These are phyloP conservation scores for Aspergillus viridinutans DNA, from an alignment of 2,329 filamentous ascomycete genomes.

Conservation along the genomic window DNA sequence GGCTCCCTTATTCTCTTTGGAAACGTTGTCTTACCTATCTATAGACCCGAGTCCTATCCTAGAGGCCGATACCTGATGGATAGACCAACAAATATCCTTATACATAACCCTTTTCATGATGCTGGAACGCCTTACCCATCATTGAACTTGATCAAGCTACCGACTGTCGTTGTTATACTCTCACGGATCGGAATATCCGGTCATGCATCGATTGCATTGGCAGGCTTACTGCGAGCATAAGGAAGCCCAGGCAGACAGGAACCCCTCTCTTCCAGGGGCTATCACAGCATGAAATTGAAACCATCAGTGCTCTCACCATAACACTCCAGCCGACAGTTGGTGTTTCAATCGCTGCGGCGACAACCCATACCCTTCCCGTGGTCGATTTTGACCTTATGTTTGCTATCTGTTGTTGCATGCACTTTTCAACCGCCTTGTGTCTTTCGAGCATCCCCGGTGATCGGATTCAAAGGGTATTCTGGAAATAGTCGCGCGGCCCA, in stretches of 20 bases:
- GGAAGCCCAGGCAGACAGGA: background rate
- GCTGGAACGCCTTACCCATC: background rate
- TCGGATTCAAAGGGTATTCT: background rate
- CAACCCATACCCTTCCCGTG: background rate
- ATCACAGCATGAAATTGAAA: background rate
- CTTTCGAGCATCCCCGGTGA: background rate
- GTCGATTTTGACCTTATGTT: background rate
- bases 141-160: background rate
- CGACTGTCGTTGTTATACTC: background rate
- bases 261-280: background rate
- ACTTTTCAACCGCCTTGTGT: background rate
- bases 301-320: background rate
- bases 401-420: background rate
- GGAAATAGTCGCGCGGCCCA: background rate
- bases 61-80: slow-evolving; percentile 3
- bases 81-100: background rate
- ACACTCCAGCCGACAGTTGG: background rate
- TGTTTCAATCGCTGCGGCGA: background rate
- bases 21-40: slow-evolving; percentile 14
- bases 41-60: slow-evolving; percentile 32
- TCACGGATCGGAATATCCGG: background rate
- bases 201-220: background rate
- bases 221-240: background rate
- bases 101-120: background rate
- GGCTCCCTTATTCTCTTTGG: background rate